Base-by-base conservation (phyloP, 495 filamentous ascomycete genomes). In the Neurospora sp. region DNA sequence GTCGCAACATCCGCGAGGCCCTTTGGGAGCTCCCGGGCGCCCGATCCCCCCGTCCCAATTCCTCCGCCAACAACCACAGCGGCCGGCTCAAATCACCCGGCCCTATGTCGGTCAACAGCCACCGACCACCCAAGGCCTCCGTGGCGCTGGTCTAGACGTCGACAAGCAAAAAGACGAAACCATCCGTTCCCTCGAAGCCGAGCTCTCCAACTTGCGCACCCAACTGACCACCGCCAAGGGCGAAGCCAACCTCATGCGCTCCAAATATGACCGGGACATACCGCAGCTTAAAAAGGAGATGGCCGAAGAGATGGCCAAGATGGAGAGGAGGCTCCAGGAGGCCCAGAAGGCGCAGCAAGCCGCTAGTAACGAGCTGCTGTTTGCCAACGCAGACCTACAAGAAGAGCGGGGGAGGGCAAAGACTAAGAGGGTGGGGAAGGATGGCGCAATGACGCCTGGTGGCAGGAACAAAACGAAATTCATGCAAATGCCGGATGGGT, bases 221-320 rank as follows among this genome's bases (percentile, higher is more conserved):
- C 81, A 85, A 74, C 80, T 86, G 28, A 85, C 78, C 31, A 78
- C 83, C 1, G 79, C 83, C 71, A 81, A 80, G 48, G 87, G 87
- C 10, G 87, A 89, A 71, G 84, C 85, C 62, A 80, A 84, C 39
- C 85, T 89, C 45, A 77, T 89, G 17, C 83, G 87, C n/a, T 86
- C 83, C 73, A 86, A 86, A 39, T 80, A 84, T 72, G 85, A 87
- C 5, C 80, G 79, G 21, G 85, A 88, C 71, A 72, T 88, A 48
- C 77, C 80, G 19, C 76, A 82, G 1, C 73, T 88, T 31, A 85
- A 81, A 73, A 83, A 83, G 69, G 79, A 83, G 69, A 81, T 79
- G 54, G 84, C 82, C 6, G 87, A 88, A 36, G 82, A 84, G 70
- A 24, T 84, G 2, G 80, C 85, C 0, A 83, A 84, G 66, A 82